Base-by-base conservation (phyloP, 108 stramenopile genomes). In the Asterionellopsis glacialis region DNA sequence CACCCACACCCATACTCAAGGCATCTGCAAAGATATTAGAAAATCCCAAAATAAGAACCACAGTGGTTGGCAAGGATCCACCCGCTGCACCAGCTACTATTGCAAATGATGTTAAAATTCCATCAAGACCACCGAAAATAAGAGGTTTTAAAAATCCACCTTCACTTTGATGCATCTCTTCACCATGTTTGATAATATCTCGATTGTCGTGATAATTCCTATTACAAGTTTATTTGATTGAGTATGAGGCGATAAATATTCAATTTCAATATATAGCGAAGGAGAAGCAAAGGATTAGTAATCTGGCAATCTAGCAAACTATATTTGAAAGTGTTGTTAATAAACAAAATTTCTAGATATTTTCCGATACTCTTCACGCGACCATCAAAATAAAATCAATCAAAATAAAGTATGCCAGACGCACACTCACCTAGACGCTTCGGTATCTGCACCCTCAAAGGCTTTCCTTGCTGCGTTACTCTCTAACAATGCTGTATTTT, bases 91-190 rank as follows among this genome's bases (percentile, higher is more conserved):
- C 97, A n/a, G 96, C 90, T 11, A 99, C 94, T 65, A 99, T 96
- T 49, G 97, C 96, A 63, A 99, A 97, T 21, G 93, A 89, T 16
- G 98, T 97, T 47, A 99, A 73, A 59, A 99, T 96, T 1, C 98
- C 98, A 67, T 99, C 98, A 38, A 97, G 81, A 28, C 98, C 98
- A 40, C 98, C 98, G 72, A 99, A 99, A 44, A 99, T 95, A 38
- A 93, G 59, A 3, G 91, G 87, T 60, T 91, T 91, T 51, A 91
- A 67, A 52, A 86, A 76, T 24, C 88, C 91, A 33, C 91, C 91
- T 41, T 83, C 85, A 16, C 68, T 69, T 63, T 93, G 83, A 55
- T 93, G 91, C 71, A 77, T 76, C 59, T 81, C 83, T 50, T 87
- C 70, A 11, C 57, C 43, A 22, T 45, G 27, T 43, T 62, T 55